Base-by-base conservation (phyloP, 768 basidiomycete species). In the Pilatotrama ljubarskyi region DNA sequence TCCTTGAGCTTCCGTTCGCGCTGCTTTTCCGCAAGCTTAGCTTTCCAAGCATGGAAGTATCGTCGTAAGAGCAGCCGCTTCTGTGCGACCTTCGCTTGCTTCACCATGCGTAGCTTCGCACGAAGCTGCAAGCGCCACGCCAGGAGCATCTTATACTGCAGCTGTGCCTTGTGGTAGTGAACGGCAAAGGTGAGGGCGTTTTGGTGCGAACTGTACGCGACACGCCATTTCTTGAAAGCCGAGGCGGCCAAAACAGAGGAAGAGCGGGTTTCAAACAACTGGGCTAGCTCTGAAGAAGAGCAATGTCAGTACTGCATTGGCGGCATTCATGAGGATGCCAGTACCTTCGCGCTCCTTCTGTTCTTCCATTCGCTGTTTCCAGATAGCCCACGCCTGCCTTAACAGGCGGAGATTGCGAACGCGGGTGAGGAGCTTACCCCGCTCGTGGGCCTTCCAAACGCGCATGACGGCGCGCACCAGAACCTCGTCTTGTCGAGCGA, bases 381-480 rank as follows among this genome's bases (percentile, higher is more conserved):
- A 90, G 15, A 76, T 67, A 17, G 68, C 66, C 79, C 82, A 84
- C 1, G 75, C 72, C 41, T 72, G 71, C 64, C 78, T 81, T 44
- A 82, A 52, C 8, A 85, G 64, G 35, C 83, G 78, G 18, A 76
- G 61, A 5, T 74, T 70, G 52, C 76, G 80, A 36, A 85, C 82
- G 46, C 81, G 78, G 57, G 82, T 82, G 11, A 90, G 75, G 26
- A 85, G 75, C 50, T 72, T 76, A 29, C 85, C 86, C 9, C 85
- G 81, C 65, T 87, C 87, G 38, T 81, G 82, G 20, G 88, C 85
- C 64, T 81, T 86, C 88, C 88, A 88, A 3, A 89, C 80, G 47
- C 84, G 77, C 65, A 79, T 72, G 46, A 87, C 74, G 26, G 84
- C 87, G 44, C 81, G 80, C 29, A 89, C 59, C 20, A 88, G 76